Base-by-base conservation (phyloP, 352 stramenopile genomes). In the Blastocystis sp. region DNA sequence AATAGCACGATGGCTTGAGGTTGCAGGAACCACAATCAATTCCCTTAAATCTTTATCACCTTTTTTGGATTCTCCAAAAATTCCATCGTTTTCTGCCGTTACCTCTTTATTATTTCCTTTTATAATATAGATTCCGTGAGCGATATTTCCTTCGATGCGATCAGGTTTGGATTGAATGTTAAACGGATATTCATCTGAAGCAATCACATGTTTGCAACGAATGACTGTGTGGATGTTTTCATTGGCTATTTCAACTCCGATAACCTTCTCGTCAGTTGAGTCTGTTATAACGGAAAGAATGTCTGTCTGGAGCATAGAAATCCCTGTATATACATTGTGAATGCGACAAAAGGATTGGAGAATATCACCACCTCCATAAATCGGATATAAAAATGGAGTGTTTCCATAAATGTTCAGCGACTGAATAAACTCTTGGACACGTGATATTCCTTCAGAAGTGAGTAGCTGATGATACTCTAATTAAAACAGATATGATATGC, bases 341-440 rank as follows among this genome's bases (percentile, higher is more conserved):
- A 84, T 84, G 18, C 73, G 54, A 20, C 73, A 84, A 34, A 84
- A 84, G n/a, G 73, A 84, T 34, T 84, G 73, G 26, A 84, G 73
- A 13, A 84, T 45, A 34, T 84, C 73, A 7, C 73, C 73, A 6
- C 73, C 45, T 13, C 73, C 73, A 43, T 84, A 84, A 41, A 84
- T 84, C 4, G 73, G 73, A 45, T 84, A 84, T 13, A 84, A 61
- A 37, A 84, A 84, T 3, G 73, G 73, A 13, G 73, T 84, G 39
- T 23, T 66, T 15, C 73, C 73, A 26, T 84, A 84, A 26, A 84
- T 45, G 29, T 84, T 84, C 15, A 84, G 50, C 2, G 73, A 84
- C 8, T 7, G 53, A 37, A 84, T 84, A 55, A 84, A 84, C 73
- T 84, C 73, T 37, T 84, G 47, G 8, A 84, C 73, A 43, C 73